Base-by-base conservation (phyloP, 495 filamentous ascomycete genomes). In the Aspergillus sclerotioniger region DNA sequence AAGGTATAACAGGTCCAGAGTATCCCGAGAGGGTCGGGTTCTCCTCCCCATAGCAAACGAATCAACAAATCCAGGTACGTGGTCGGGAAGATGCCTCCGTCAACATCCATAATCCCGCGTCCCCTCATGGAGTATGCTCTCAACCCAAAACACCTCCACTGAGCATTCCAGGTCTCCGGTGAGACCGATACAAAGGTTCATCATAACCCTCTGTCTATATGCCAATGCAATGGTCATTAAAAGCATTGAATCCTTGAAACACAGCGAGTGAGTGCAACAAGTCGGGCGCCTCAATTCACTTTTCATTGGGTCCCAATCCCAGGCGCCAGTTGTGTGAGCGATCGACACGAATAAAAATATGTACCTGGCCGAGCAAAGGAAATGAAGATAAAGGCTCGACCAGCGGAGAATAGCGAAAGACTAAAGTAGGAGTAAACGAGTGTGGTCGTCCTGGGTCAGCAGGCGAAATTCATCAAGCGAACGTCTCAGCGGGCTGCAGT, bases 291-390 rank as follows among this genome's bases (percentile, higher is more conserved):
- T 28, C 44, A 41, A 48, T 41, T 53, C 52, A 69, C 62, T 62
- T 66, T 74, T 72, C 66, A 66, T 55, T 54, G 57, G 61, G 68
- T 53, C 67, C 57, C 64, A 63, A 64, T 66, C 67, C 71, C 69
- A 72, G 68, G 69, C 75, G 74, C 74, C 76, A 65, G 61, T 53
- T 41, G 62, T 62, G 64, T 74, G 71, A 79, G 70, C 73, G 76
- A 79, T 70, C 62, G 76, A 79, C 76, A 76, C 60, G 74, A 76
- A 77, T 63, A 62, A 63, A 62, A 51, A 66, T 74, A 69, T 76
- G 66, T 70, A 75, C 51, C 65, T 65, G 63, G 62, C 63, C 70
- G 71, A 73, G 72, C 66, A 51, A 61, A 70, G 68, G 64, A 61
- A 62, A 70, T 15, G 61, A 59, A 37, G 62, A 64, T 63, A 61